Base-by-base conservation (phyloP, 768 basidiomycete genomes). In the Xanthoconium stramineum region DNA sequence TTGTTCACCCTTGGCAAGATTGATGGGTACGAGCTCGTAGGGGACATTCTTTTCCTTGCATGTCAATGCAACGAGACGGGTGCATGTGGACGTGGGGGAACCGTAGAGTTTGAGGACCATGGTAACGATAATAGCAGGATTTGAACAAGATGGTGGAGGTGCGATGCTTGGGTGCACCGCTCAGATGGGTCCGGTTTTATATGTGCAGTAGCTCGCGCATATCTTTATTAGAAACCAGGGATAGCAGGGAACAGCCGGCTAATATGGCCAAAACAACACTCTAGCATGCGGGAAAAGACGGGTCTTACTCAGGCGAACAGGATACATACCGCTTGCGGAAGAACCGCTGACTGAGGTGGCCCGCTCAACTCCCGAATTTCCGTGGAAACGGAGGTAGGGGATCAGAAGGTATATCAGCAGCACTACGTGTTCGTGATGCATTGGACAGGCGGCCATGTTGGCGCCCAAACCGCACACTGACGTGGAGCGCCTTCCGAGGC, bases 31-130 rank as follows among this genome's bases (percentile, higher is more conserved):
- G 49, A 85, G 60, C 59, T 82, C 79, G 66, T 81, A 88, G 0
- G 82, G 78, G 6, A 88, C 73, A 1, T 75, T 61, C 63, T 82
- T 81, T 68, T 88, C 86, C 57, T 77, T 76, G 59, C 81, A 72
- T 15, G 84, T 64, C 42, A 74, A 57, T 5, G 75, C 81, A 24
- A 84, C 85, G 35, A 80, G 76, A 14, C 72, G 76, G 6, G 82
- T 80, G 75, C 76, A 80, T 20, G 80, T 76, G 7, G 83, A 82
- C 33, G 13, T 0, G 47, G 64, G 7, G 56, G 0, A 47, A 15
- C 77, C 76, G 65, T 72, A 39, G 39, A 79, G 52, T 42, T 68
- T 73, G 61, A 79, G 65, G 49, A 70, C 64, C 74, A 77, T 79
- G 52, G 17, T 56, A n/a, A 7, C 7, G 32, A n/a, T 5, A 30